phyloP scores from a whole-genome alignment of 495 filamentous ascomycete genomes.

The Elaphomyces granulatus region DNA sequence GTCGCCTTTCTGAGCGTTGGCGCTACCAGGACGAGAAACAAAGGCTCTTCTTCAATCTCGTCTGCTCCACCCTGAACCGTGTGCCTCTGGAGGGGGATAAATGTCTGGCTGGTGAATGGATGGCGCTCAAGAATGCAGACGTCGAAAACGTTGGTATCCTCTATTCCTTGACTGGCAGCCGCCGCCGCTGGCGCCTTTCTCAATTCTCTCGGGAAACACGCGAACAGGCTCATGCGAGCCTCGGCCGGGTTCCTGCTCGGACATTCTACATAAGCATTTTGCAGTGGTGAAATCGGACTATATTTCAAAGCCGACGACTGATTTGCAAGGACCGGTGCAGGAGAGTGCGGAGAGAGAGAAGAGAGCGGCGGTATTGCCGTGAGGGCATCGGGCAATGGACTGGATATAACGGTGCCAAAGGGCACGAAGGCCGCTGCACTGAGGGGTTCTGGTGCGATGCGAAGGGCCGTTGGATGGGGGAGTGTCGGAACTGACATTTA shows the following conservation, averaged over 20 bases:
- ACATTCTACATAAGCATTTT: conserved; percentile 48
- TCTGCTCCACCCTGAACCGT: neutral
- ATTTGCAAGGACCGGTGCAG: conserved; percentile 45
- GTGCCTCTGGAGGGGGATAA: conserved; percentile 52
- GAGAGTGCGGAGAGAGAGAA: conserved; percentile 26
- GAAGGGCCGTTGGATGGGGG: conserved; percentile 10
- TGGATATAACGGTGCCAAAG: conserved; percentile 74
- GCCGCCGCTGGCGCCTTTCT: conserved; percentile 10
- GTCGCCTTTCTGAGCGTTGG: conserved; percentile 39
- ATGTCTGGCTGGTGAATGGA: conserved; percentile 87
- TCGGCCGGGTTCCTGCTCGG: conserved; percentile 46
- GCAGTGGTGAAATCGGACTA: conserved; percentile 55
- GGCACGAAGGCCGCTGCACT: conserved; percentile 50
- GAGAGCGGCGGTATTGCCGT: conserved; percentile 30
- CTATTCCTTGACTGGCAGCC: neutral
- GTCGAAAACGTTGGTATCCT: conserved; percentile 35
- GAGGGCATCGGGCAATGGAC: conserved; percentile 43
- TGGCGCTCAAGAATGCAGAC: conserved; percentile 79
- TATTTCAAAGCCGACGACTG: conserved; percentile 83
- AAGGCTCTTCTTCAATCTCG: conserved; percentile 11
- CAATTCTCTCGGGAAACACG: conserved; percentile 56
- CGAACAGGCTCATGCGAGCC: conserved; percentile 75
- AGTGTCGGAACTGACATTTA: no score
- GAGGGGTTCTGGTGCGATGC: conserved; percentile 42
- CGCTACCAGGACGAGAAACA: conserved; percentile 84